Percentiles rank a stretch among this genome's conserved stretches.
Evolutionary conservation across 495 filamentous ascomycete species (phyloP).

Genomic region (Paragyromitra xinjiangensis): DNA sequence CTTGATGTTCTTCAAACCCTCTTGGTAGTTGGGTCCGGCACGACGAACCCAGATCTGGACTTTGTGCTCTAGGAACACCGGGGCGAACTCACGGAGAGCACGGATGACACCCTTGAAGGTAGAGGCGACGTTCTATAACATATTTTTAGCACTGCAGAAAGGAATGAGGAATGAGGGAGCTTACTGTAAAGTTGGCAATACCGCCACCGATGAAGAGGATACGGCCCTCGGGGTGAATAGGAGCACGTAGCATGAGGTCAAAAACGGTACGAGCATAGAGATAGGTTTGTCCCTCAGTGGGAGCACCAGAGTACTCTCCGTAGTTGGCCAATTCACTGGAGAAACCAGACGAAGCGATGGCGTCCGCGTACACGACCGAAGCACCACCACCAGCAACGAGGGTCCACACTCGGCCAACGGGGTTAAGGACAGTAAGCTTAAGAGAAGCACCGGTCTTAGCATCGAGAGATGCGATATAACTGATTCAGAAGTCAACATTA

Average conservation of each 20-base stretch:
- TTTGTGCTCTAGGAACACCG: slow-evolving; percentile 90
- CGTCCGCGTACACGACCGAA: slow-evolving; percentile 98
- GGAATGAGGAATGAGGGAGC: slow-evolving; percentile 60
- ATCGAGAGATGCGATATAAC: slow-evolving; percentile 95
- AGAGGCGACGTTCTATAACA: slow-evolving; percentile 74
- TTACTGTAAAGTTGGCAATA: slow-evolving; percentile 98
- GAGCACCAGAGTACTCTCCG: slow-evolving; percentile 98
- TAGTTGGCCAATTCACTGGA: slow-evolving; percentile 98
- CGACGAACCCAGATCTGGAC: slow-evolving; percentile 99
- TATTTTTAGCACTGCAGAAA: slow-evolving; percentile 42
- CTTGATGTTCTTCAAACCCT: slow-evolving; percentile 99
- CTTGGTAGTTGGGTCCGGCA: slow-evolving; percentile 99
- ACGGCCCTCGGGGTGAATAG: slow-evolving; percentile 87
- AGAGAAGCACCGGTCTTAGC: slow-evolving; percentile 99
- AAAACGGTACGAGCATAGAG: slow-evolving; percentile 97
- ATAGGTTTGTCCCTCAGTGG: slow-evolving; percentile 97
- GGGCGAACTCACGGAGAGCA: slow-evolving; percentile 89
- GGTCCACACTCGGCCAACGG: slow-evolving; percentile 92
- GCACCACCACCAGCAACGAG: slow-evolving; percentile 99
- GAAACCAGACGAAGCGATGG: slow-evolving; percentile 96
- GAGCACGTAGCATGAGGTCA: slow-evolving; percentile 96
- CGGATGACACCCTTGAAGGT: slow-evolving; percentile 99
- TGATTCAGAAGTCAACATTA: slow-evolving; percentile 38
- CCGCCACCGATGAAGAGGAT: slow-evolving; percentile 99
- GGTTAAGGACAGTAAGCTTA: slow-evolving; percentile 96